Evolutionary conservation across 306 rosid genomes (phyloP).

Genomic region (apple (Malus domestica)): ASM211411v1 NC_041803.1:3809501-3810000

Average conservation of each 20-base stretch:
- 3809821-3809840: background rate
- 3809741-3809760: constrained; percentile 33
- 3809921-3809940: background rate
- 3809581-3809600: background rate
- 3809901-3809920: constrained; percentile 3
- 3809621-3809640: constrained; percentile 18
- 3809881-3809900: background rate
- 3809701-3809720: background rate
- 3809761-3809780: constrained; percentile 16
- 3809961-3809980: too few species aligned
- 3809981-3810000: too few species aligned
- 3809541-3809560: too few species aligned
- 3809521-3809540: background rate
- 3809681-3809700: constrained; percentile 5
- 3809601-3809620: constrained; percentile 6
- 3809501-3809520: background rate
- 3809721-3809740: constrained; percentile 4
- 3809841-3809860: background rate
- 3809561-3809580: background rate
- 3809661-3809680: background rate
- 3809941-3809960: background rate
- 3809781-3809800: constrained; percentile 17
- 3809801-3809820: background rate
- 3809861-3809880: constrained; percentile 1
- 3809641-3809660: background rate